Evolutionary conservation across 345 rosid species (phyloP), one percentile per base, ranked within the genome.

Genomic region (Camelina neglecta): DNA sequence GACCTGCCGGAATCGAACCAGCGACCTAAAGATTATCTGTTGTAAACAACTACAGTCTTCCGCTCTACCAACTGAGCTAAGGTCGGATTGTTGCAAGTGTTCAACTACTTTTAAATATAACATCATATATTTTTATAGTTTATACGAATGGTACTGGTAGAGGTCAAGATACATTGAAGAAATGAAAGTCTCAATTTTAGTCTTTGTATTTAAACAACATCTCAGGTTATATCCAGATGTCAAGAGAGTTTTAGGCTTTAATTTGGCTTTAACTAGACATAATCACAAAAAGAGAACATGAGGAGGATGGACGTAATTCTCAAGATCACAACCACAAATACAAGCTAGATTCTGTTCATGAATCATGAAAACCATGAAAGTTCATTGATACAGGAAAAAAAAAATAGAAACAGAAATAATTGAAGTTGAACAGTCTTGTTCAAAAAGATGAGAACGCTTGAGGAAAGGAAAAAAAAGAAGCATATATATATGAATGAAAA

Each of bases 61-160:
- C 97, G 97, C 98, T 88, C 97, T 94, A 56, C 96, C 98, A 94
- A 88, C 97, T 92, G 92, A 94, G 98, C 98, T 89, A 92, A 92
- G 92, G 88, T 86, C 97, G 97, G 95, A 0, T 57, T 49, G 6
- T 3, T 3, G 31, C 31, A 4, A 29, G 31, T 29, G 4, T 29
- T 29, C 31, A 29, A 29, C 31, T 0, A 29, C 5, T 29, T 4
- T 29, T 29, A 29, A 4, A 29, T 29, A 29, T 29, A 29, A 29
- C 0, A 29, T 29, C 31, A 29, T 29, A 29, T 4, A 1, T 29
- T 5, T 0, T 29, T 29, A 29, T 29, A 29, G 31, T 29, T 29
- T 29, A 4, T 29, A 29, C 31, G 31, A 29, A 29, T 0, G 5
- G 31, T 29, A 29, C 4, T 29, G 31, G 31, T 29, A 29, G 31